Base-by-base conservation (phyloP, 2,329 filamentous ascomycete genomes). In the Blumeriella jaapii region DNA sequence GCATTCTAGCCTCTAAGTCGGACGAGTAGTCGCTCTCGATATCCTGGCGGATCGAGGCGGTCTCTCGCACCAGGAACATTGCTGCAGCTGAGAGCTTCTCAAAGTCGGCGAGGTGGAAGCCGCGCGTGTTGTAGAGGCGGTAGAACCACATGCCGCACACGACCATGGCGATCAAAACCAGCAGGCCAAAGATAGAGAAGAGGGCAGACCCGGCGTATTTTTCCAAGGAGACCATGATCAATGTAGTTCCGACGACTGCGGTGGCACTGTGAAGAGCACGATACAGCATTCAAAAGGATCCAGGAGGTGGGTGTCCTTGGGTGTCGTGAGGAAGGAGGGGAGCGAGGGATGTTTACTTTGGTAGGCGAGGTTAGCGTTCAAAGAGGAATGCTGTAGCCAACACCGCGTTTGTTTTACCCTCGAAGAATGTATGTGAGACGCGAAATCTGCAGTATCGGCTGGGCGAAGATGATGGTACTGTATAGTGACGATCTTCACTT, bases 321-420 rank as follows among this genome's bases (percentile, higher is more conserved):
- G 22, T 24, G 12, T 22, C 15, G 7, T 18, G 31, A 19, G 22
- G n/a, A 18, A 14, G 11, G 23, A 16, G 19, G 25, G 10, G 12
- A 5, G 6, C 17, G 5, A 11, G 17, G 18, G 13, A 27, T 29
- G 24, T n/a, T 10, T n/a, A 29, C 7, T 10, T 11, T 11, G 9
- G 28, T 15, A 11, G 17, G 24, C 27, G 32, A 18, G 7, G 5
- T 25, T 37, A 29, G 25, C 32, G 17, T 8, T 26, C 5, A 9
- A n/a, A 9, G 29, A 32, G 35, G 35, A 38, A 38, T 38, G 35
- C 12, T 23, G 33, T 29, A 29, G 34, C 16, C n/a, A 28, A 51
- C 43, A 4, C 5, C 14, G 10, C n/a, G 19, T 9, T 10, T 6
- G 23, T 26, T 72, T 72, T 44, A 69, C 68, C 0, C 41, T 45